phyloP scores from a whole-genome alignment of 2,329 filamentous ascomycete genomes.

The Penicillium rolfsii region DNA sequence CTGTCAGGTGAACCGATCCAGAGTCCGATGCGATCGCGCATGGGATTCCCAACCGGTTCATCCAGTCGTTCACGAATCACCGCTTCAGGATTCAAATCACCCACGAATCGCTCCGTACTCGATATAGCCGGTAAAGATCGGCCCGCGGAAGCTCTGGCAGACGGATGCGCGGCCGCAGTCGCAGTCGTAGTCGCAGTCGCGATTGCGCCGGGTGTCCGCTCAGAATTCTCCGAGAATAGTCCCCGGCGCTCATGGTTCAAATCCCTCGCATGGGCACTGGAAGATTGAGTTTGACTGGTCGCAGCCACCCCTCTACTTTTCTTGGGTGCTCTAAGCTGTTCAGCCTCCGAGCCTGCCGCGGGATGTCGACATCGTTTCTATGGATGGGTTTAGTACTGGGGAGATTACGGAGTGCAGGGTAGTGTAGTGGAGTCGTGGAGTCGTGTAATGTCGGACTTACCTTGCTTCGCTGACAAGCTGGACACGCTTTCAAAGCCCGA shows the following conservation, averaged over 20 bases:
- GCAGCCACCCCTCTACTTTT: background rate
- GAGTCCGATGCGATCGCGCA: slow-evolving; percentile 37
- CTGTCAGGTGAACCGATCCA: slow-evolving; percentile 35
- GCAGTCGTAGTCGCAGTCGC: too few relatives aligned
- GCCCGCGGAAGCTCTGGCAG: slow-evolving; percentile 1
- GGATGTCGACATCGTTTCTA: slow-evolving; percentile 42
- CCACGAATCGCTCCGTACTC: slow-evolving; percentile 42
- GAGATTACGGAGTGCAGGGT: too few relatives aligned
- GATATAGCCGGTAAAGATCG: slow-evolving; percentile 16
- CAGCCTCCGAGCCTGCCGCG: slow-evolving; percentile 14
- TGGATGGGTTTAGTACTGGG: background rate
- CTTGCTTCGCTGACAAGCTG: slow-evolving; percentile 40
- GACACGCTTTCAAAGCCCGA: slow-evolving; percentile 37
- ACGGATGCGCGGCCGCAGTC: background rate
- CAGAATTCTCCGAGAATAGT: background rate
- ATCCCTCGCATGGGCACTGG: background rate
- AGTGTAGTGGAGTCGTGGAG: too few relatives aligned
- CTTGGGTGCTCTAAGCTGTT: slow-evolving; percentile 2
- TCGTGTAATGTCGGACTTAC: slow-evolving; percentile 19
- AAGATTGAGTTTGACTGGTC: background rate
- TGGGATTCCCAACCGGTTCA: slow-evolving; percentile 27
- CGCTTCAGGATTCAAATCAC: slow-evolving; percentile 47
- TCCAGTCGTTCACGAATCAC: slow-evolving; percentile 41
- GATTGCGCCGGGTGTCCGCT: background rate
- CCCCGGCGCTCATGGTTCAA: slow-evolving; percentile 1